phyloP scores from a whole-genome alignment of 129 eudicot genomes.

The Oenanthe sinensis region DNA sequence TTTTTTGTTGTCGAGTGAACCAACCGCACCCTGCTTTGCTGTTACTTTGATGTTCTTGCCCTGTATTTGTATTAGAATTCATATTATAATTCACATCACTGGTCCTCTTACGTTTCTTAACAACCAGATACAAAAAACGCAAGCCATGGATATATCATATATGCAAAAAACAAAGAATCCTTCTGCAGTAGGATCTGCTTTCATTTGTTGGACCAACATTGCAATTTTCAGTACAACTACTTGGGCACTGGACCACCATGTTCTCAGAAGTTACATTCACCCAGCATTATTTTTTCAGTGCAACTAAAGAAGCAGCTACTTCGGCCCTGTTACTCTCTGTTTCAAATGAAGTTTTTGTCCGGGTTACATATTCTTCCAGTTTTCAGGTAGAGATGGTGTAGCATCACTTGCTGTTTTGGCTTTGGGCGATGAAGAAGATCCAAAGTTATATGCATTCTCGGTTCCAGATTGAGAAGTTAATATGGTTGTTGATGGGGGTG shows the following conservation, averaged over 20 bases:
- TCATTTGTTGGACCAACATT: background rate
- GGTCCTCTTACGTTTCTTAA: too few relatives aligned
- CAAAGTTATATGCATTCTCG: conserved; percentile 4
- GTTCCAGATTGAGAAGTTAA: conserved; percentile 11
- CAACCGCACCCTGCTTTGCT: too few relatives aligned
- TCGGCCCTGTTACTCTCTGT: background rate
- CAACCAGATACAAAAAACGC: too few relatives aligned
- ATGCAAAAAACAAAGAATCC: too few relatives aligned
- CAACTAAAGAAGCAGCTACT: conserved; percentile 7
- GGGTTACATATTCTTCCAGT: conserved; percentile 6
- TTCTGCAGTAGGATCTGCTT: too few relatives aligned
- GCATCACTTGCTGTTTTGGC: conserved; percentile 17
- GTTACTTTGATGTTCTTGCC: too few relatives aligned
- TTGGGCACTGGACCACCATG: background rate
- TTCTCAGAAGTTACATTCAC: background rate
- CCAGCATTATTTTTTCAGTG: background rate
- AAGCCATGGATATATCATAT: too few relatives aligned
- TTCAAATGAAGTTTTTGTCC: conserved; percentile 10
- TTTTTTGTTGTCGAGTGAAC: too few relatives aligned
- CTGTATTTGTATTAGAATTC: too few relatives aligned
- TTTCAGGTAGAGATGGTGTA: conserved; percentile 32
- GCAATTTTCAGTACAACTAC: background rate
- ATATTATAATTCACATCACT: too few relatives aligned
- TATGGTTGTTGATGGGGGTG: conserved; percentile 15
- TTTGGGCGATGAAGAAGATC: conserved; percentile 12